Base-by-base conservation (phyloP, 768 basidiomycete genomes). In the Russula olivacea region DNA sequence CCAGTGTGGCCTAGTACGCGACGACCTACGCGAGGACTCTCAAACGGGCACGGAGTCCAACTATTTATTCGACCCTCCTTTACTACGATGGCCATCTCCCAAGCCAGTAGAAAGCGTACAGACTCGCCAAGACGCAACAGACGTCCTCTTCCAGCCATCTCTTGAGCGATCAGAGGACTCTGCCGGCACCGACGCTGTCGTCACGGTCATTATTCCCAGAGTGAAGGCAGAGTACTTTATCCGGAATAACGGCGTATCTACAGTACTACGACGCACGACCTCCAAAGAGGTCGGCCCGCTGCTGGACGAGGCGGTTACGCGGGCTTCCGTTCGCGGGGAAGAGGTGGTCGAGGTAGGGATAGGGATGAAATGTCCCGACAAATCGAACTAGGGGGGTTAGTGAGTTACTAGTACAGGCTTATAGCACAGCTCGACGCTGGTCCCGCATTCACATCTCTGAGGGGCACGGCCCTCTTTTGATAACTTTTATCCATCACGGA, bases 71-170 rank as follows among this genome's bases (percentile, higher is more conserved):
- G 52, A 63, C 4, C 47, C 45, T 10, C 57, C 36, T 7, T 17
- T 19, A 19, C 51, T 12, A 10, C 57, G 57, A 30, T 45, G 11
- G 43, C 19, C 51, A 11, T n/a, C 32, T 32, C 50, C 15, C 32
- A 21, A 11, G 32, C 30, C 34, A 8, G 4, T 12, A 23, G 62
- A 63, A 51, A 32, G 62, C 38, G 36, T 38, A 25, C 62, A 59
- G 58, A 63, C 62, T 19, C 58, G 58, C 17, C 50, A 63, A 41
- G 62, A 47, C 15, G 57, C 62, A 1, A 38, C 51, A n/a, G 58
- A 63, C 19, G 58, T 43, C 14, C 58, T 63, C 45, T 63, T 63
- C 25, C 48, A 47, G 30, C 41, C 32, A 30, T 36, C 21, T 49
- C 45, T 41, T 40, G 55, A 50, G 28, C 47, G 21, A 61, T 41